Percentiles rank a stretch among this genome's conserved stretches.
Conservation (phyloP, 148 eudicot genomes). For the Rhododendron ferrugineum region DNA sequence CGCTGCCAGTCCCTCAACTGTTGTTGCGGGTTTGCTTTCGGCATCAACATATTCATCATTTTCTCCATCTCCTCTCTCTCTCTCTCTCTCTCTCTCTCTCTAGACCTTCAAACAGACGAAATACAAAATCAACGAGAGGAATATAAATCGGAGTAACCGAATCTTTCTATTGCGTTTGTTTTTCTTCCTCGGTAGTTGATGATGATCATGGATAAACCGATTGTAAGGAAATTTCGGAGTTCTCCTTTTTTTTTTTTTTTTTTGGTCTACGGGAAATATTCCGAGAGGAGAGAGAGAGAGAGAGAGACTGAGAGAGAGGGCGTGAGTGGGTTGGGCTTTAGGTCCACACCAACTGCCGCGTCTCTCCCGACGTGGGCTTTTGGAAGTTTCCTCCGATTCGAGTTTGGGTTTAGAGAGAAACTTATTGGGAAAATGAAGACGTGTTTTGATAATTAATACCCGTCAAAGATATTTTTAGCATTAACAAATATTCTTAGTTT, state of each 20-base stretch:
- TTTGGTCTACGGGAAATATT: neutral
- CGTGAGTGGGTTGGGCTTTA: neutral
- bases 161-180: slow-evolving; percentile 10
- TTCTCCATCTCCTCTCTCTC: slow-evolving; percentile 32
- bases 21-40: slow-evolving; percentile 75
- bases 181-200: neutral
- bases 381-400: neutral
- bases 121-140: neutral
- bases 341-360: neutral
- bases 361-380: neutral
- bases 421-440: no score
- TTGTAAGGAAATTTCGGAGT: neutral
- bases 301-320: neutral
- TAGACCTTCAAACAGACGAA: neutral
- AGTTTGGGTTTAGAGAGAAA: neutral
- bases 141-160: neutral
- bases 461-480: no score
- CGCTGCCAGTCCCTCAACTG: slow-evolving; percentile 88
- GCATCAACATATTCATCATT: slow-evolving; percentile 61
- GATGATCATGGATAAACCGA: neutral
- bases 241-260: neutral
- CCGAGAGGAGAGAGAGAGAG: neutral
- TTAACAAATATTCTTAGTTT: no score
- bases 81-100: neutral
- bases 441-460: no score